Percentiles rank a stretch among this genome's conserved stretches.
These are phyloP conservation scores for Alternaria consortialis DNA, from an alignment of 2,329 filamentous ascomycete genomes.

Conservation along the genomic window DNA sequence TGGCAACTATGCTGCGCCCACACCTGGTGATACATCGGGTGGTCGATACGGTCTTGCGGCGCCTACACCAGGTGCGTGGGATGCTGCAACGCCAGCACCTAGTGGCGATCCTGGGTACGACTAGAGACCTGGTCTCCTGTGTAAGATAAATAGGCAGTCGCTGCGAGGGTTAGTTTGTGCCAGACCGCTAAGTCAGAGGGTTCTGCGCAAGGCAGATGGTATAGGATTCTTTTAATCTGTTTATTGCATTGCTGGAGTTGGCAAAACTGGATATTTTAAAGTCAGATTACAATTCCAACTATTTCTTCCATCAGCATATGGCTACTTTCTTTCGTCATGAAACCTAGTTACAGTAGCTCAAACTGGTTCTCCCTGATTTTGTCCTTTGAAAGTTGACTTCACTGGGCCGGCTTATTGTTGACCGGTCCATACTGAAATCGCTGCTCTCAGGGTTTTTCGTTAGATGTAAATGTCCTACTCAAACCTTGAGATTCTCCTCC, in stretches of 20 bases:
- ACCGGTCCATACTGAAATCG: too few species aligned
- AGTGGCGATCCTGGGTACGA: conserved; percentile 39
- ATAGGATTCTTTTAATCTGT: background rate
- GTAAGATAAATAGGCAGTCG: conserved; percentile 10
- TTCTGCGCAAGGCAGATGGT: conserved; percentile 1
- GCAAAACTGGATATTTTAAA: conserved; percentile 16
- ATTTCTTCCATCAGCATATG: background rate
- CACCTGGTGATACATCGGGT: conserved; percentile 43
- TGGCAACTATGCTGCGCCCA: conserved; percentile 52
- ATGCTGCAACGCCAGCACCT: conserved; percentile 57
- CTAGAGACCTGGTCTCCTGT: conserved; percentile 14
- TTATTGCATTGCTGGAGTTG: conserved; percentile 29
- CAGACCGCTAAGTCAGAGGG: background rate
- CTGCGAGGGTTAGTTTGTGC: background rate
- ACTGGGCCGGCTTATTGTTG: too few species aligned
- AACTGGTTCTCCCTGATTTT: too few species aligned
- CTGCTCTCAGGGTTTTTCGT: too few species aligned
- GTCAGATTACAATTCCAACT: background rate
- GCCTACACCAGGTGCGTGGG: conserved; percentile 68
- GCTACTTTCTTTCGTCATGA: too few species aligned
- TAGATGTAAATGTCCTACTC: too few species aligned
- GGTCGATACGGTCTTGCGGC: conserved; percentile 55
- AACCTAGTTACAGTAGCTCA: too few species aligned
- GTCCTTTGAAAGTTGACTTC: too few species aligned
- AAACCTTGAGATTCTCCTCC: too few species aligned